These are phyloP conservation scores for Camelina sativa DNA, from an alignment of 345 rosid genomes.

Conservation along the genomic window DNA sequence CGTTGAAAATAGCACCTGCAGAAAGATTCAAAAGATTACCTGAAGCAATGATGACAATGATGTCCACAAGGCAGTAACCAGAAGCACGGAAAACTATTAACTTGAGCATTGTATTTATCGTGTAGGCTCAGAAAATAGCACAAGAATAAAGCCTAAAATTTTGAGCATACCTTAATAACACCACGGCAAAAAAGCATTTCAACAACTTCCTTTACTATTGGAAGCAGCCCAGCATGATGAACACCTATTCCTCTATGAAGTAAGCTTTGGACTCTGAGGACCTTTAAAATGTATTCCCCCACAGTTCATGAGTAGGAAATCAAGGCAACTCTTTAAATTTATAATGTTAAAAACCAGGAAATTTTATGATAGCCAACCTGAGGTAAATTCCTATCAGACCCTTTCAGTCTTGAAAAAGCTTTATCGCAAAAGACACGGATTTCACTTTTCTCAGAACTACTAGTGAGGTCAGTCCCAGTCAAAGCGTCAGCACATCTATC, in stretches of 20 bases:
- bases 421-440: slow-evolving; percentile 91
- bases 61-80: slow-evolving; percentile 10
- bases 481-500: slow-evolving; percentile 84
- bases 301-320: slow-evolving; percentile 39
- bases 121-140: slow-evolving; percentile 13
- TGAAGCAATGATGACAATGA: slow-evolving; percentile 4
- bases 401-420: slow-evolving; percentile 94
- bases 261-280: slow-evolving; percentile 88
- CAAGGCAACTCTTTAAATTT: slow-evolving; percentile 27
- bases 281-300: slow-evolving; percentile 52
- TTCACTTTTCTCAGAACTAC: slow-evolving; percentile 83
- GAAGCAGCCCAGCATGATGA: slow-evolving; percentile 99
- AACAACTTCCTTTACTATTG: slow-evolving; percentile 97
- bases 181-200: slow-evolving; percentile 99
- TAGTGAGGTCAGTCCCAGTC: slow-evolving; percentile 79
- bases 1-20: slow-evolving; percentile 90
- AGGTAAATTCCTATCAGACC: slow-evolving; percentile 92
- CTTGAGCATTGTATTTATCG: slow-evolving; percentile 1
- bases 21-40: slow-evolving; percentile 33
- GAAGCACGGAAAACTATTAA: neutral
- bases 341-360: slow-evolving; percentile 25
- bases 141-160: neutral
- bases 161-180: slow-evolving; percentile 77
- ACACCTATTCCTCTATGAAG: slow-evolving; percentile 92
- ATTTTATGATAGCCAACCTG: slow-evolving; percentile 64